Evolutionary conservation across 2,329 filamentous ascomycete species (phyloP).

Genomic region (Clonostachys rhizophaga): DNA sequence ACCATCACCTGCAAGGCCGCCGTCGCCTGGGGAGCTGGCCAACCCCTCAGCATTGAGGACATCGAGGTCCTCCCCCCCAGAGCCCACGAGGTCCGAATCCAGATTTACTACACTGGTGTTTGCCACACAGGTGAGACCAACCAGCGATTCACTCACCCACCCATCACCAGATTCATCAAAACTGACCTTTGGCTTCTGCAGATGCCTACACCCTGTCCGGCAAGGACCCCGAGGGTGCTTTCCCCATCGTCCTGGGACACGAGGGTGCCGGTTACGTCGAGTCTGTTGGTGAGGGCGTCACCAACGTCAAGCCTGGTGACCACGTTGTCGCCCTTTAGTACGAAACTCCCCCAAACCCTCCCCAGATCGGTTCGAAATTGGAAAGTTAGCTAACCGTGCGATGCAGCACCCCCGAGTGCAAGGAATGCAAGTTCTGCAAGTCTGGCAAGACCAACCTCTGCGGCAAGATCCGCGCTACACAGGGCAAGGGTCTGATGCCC

Average conservation of each 20-base stretch:
- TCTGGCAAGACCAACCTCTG: slow-evolving; percentile 99
- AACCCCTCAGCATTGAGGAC: slow-evolving; percentile 84
- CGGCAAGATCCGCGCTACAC: slow-evolving; percentile 96
- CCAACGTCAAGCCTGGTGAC: slow-evolving; percentile 89
- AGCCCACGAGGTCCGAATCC: slow-evolving; percentile 92
- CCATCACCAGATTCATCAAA: background rate
- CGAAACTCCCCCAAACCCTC: slow-evolving; percentile 18
- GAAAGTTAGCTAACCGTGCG: background rate
- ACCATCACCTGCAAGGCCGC: slow-evolving; percentile 96
- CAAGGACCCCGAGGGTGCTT: slow-evolving; percentile 94
- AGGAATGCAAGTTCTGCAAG: slow-evolving; percentile 99
- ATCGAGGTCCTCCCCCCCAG: slow-evolving; percentile 85
- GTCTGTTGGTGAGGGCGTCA: slow-evolving; percentile 92
- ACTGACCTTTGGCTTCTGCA: slow-evolving; percentile 18
- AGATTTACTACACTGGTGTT: slow-evolving; percentile 97
- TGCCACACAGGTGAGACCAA: slow-evolving; percentile 79
- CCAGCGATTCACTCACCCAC: background rate
- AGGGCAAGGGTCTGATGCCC: slow-evolving; percentile 94
- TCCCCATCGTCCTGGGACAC: slow-evolving; percentile 84
- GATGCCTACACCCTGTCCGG: slow-evolving; percentile 94
- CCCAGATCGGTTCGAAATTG: background rate
- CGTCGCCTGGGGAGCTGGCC: slow-evolving; percentile 94
- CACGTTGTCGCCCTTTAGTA: slow-evolving; percentile 87
- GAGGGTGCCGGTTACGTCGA: slow-evolving; percentile 91
- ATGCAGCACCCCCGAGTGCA: slow-evolving; percentile 86